Evolutionary conservation across 163 green algal species (phyloP).

Genomic region (Prototheca cutis): DNA sequence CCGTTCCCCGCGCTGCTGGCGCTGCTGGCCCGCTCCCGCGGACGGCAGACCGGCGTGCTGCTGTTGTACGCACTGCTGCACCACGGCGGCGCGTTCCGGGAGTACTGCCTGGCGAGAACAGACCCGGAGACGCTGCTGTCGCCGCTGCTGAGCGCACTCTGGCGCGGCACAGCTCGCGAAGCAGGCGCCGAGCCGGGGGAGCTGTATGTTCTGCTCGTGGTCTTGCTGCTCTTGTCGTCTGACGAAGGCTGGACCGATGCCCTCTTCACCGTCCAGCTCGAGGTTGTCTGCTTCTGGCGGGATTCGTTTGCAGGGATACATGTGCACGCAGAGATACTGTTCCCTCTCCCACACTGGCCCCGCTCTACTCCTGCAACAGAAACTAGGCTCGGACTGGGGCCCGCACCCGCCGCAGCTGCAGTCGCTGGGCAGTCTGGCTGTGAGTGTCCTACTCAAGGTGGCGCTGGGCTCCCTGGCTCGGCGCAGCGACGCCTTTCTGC

Average conservation of each 20-base stretch:
- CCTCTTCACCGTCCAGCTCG: constrained; percentile 52
- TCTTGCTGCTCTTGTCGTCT: constrained; percentile 78
- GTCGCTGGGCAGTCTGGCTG: constrained; percentile 55
- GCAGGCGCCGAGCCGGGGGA: constrained; percentile 16
- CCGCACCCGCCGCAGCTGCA: too few species aligned
- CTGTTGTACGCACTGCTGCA: constrained; percentile 79
- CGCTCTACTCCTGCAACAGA: too few species aligned
- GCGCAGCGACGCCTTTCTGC: constrained; percentile 64
- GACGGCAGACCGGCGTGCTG: constrained; percentile 33
- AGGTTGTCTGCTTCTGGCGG: too few species aligned
- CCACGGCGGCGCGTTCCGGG: constrained; percentile 41
- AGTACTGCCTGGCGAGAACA: constrained; percentile 39
- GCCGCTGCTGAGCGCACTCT: constrained; percentile 65
- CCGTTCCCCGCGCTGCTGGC: background rate
- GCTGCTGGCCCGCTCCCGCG: background rate
- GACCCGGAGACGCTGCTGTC: constrained; percentile 55
- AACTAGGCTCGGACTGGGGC: too few species aligned
- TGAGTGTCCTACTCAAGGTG: constrained; percentile 63
- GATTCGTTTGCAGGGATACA: too few species aligned
- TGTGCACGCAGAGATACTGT: too few species aligned
- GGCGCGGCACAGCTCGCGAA: constrained; percentile 34
- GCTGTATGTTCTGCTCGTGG: constrained; percentile 77
- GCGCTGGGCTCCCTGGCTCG: constrained; percentile 49
- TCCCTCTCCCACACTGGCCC: too few species aligned
- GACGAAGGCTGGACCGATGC: constrained; percentile 65